Evolutionary conservation across 805 yeast species (phyloP), one percentile per base, ranked within the genome.

Genomic region (Candida boidinii): DNA sequence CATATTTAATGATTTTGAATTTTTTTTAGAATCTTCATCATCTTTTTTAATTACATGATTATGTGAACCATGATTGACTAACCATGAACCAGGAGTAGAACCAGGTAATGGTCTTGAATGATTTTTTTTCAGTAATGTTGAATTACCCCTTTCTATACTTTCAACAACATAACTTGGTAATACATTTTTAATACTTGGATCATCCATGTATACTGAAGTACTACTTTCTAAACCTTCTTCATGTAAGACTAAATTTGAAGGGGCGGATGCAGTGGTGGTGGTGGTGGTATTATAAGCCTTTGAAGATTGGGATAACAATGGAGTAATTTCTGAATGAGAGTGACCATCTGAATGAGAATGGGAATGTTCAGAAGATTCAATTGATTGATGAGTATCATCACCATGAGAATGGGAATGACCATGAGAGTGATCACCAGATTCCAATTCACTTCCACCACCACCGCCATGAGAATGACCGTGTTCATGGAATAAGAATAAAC

Each of bases 401-500:
- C 36, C 46, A 8, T 24, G 34, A 27, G 53, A 45, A 39, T 62
- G 68, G 1, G 59, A 39, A 40, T 64, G 72, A 12, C 59, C 53
- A 18, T 29, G 44, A 16, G 37, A 39, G 4, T 29, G 34, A n/a
- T 46, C 53, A 16, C 65, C 70, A 44, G 17, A 32, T 16, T 24
- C 65, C n/a, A n/a, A n/a, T n/a, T n/a, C n/a, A n/a, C n/a, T n/a
- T 14, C 27, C 43, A 15, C 38, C 40, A 3, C 30, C 36, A n/a
- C 48, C 53, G 16, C 66, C 70, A 44, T 68, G 76, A 22, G 66
- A 55, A 46, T 74, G 81, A 12, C 84, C 85, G 47, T 79, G 86
- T 43, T 86, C 96, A 56, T 88, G 95, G 76, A 90, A 90, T 45
- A 90, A 66, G 18, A 83, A 66, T 35, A 92, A 65, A 0, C 98